Evolutionary conservation across 371 early-diverging fungal species (phyloP), one percentile per base, ranked within the genome.

Genomic region (Mortierella sp.): DNA sequence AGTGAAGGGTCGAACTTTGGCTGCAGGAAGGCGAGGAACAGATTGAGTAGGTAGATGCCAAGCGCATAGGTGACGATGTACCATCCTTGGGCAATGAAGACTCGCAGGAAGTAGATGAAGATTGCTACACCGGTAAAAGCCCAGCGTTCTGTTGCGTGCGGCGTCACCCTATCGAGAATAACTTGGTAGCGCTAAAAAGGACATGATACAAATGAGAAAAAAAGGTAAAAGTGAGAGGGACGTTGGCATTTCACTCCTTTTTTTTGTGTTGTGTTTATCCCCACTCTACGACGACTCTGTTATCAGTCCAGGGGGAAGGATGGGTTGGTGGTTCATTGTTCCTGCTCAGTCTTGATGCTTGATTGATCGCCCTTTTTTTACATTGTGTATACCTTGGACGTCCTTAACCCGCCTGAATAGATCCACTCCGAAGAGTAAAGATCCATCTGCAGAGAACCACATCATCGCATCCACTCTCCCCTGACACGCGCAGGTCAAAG

Each of bases 1-100:
- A 97, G 86, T 12, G 97, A 97, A 10, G 99, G 98, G 82, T 98
- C 98, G 83, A 98, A 95, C 87, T 98, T 98, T 51, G 99, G 99
- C 82, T 96, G 95, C 82, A 99, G 88, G 87, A 99, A 99, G 12
- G 97, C 97, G 75, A 99, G 90, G 89, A 99, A 98, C 65, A 97
- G 88, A 82, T 98, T 98, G 76, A 99, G 92, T 72, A 99, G 91
- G 88, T 98, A 99, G 77, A 99, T 99, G 35, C 97, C 98, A 78
- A 97, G 91, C 38, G 94, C 95, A 88, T 84, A 96, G 84, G 96
- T 95, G 75, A 98, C 96, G 85, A 99, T 98, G 87, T 97, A 99
- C 97, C 96, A 99, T 24, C 98, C 98, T 81, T 98, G 95, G 11
- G 95, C 92, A 56, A 91, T 72, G 54, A 97, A 89, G 29, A 98